Evolutionary conservation across 257 asterid species (phyloP).

Genomic region (Nicotiana noctiflora): DNA sequence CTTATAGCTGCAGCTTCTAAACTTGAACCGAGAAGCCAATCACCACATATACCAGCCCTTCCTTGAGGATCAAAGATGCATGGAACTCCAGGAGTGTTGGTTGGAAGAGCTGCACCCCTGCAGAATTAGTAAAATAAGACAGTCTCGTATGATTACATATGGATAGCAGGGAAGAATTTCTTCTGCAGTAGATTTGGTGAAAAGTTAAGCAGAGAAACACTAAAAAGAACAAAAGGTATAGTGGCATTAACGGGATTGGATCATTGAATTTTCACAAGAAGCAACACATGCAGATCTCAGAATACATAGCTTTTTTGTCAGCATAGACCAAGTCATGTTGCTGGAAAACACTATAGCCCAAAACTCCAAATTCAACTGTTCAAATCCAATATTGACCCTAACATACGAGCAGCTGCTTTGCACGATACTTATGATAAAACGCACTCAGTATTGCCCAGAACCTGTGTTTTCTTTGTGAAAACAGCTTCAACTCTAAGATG

Average conservation of each 20-base stretch:
- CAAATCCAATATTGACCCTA: not conserved
- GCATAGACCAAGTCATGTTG: not conserved
- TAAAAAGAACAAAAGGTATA: not conserved
- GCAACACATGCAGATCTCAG: not conserved
- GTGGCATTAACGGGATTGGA: not conserved
- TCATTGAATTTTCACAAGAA: not conserved
- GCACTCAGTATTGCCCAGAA: not conserved
- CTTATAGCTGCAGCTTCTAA: slow-evolving; percentile 89
- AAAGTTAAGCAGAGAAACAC: not conserved
- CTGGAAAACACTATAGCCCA: not conserved
- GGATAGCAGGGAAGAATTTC: not conserved
- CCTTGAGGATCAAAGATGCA: slow-evolving; percentile 90
- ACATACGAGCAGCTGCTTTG: not conserved
- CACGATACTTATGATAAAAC: not conserved
- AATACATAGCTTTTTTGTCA: not conserved
- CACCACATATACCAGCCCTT: slow-evolving; percentile 96
- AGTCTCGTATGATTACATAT: not conserved
- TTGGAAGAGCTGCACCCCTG: slow-evolving; percentile 99
- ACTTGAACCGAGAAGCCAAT: slow-evolving; percentile 92
- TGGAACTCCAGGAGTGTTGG: slow-evolving; percentile 68
- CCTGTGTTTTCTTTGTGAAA: not conserved
- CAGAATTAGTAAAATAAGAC: slow-evolving; percentile 12
- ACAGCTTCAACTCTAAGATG: not conserved
- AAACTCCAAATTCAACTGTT: not conserved
- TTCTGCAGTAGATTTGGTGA: not conserved